Evolutionary conservation across 257 asterid genomes (phyloP).

Genomic region (Nicotiana paniculata): DNA sequence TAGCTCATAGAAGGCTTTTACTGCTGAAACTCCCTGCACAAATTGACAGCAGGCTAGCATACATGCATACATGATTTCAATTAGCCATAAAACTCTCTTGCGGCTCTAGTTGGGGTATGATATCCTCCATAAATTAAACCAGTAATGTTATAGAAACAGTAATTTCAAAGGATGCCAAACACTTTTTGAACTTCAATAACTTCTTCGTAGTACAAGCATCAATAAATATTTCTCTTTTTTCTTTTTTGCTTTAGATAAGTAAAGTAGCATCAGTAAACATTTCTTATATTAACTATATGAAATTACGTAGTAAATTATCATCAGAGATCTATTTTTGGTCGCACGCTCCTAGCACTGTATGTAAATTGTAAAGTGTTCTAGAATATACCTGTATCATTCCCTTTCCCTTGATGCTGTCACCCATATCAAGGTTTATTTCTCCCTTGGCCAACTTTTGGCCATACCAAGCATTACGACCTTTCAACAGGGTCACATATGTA

Average conservation of each 20-base stretch:
- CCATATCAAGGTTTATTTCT: slow-evolving; percentile 70
- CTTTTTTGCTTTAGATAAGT: too few species aligned
- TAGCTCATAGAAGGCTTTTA: slow-evolving; percentile 76
- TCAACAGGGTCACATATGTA: slow-evolving; percentile 73
- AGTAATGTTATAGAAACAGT: neutral
- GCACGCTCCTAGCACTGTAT: neutral
- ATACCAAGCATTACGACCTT: slow-evolving; percentile 90
- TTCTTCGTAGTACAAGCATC: too few species aligned
- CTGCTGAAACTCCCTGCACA: slow-evolving; percentile 83
- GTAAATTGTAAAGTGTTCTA: neutral
- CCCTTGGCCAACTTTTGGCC: slow-evolving; percentile 85
- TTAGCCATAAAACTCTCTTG: neutral
- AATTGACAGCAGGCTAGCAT: neutral
- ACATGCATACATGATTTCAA: neutral
- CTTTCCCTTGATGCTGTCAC: slow-evolving; percentile 87
- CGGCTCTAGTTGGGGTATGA: neutral
- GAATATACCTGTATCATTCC: slow-evolving; percentile 79
- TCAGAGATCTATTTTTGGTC: neutral
- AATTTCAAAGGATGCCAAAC: too few species aligned
- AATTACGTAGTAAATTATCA: neutral
- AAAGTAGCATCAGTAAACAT: too few species aligned
- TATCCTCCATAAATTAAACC: neutral
- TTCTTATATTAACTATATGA: too few species aligned
- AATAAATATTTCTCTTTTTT: too few species aligned
- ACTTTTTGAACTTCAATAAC: too few species aligned